Conservation (phyloP, 2,329 filamentous ascomycete species). For the Coniochaeta pulveracea region DNA sequence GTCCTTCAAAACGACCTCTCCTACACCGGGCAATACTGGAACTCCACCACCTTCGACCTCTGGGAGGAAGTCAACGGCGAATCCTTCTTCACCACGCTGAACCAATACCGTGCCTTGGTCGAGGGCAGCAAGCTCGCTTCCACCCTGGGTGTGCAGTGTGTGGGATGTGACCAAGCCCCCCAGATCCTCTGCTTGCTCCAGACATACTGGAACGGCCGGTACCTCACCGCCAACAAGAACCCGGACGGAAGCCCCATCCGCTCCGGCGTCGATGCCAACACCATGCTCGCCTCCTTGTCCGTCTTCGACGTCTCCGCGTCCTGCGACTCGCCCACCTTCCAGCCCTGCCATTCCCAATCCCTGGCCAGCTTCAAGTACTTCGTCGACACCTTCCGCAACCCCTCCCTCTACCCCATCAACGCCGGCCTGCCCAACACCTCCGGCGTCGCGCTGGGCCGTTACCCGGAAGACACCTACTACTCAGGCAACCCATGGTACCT, state of each 20-base stretch:
- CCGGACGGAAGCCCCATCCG: conserved; percentile 25
- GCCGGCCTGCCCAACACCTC: conserved; percentile 43
- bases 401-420: conserved; percentile 56
- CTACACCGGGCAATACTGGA: conserved; percentile 66
- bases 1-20: conserved; percentile 63
- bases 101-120: conserved; percentile 45
- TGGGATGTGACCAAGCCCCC: conserved; percentile 45
- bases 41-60: conserved; percentile 55
- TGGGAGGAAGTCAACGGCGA: conserved; percentile 72
- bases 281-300: conserved; percentile 51
- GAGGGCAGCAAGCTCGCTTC: conserved; percentile 40
- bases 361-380: conserved; percentile 69
- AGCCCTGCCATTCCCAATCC: conserved; percentile 58
- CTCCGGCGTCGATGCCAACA: conserved; percentile 50
- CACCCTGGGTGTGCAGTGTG: conserved; percentile 34
- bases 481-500: conserved; percentile 75
- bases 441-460: conserved; percentile 53
- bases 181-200: conserved; percentile 60
- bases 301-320: conserved; percentile 54
- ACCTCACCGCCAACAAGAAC: conserved; percentile 41
- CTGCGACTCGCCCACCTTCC: conserved; percentile 61
- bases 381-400: conserved; percentile 58
- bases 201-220: conserved; percentile 46
- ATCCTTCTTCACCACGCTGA: conserved; percentile 69
- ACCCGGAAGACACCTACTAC: conserved; percentile 62